A percentile compares a stretch with the other conserved stretches of the same genome.
phyloP scores from a whole-genome alignment of 805 yeast species.

The Wickerhamomyces xylosicus region DNA sequence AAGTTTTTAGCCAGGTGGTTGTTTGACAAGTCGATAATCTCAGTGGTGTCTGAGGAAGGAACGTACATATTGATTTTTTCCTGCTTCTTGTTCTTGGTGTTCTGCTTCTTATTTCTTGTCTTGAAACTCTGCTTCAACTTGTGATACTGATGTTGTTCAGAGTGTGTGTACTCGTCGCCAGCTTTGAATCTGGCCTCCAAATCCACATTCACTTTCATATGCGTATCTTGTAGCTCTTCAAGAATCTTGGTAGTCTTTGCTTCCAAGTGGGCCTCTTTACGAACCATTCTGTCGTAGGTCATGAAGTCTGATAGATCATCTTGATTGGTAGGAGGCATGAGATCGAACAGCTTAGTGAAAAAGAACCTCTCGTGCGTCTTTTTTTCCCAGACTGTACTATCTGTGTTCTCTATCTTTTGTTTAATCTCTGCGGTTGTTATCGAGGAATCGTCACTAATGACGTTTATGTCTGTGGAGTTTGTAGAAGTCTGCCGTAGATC shows the following conservation, averaged over 20 bases:
- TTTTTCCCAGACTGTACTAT: conserved; percentile 11
- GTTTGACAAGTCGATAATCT: conserved; percentile 15
- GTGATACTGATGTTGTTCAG: conserved; percentile 3
- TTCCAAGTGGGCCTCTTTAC: conserved; percentile 22
- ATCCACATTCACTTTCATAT: conserved; percentile 13
- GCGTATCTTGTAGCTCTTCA: conserved; percentile 8
- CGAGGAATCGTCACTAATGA: conserved; percentile 1
- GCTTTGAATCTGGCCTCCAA: conserved; percentile 18
- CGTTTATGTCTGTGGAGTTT: no score
- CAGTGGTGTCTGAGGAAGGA: conserved; percentile 14
- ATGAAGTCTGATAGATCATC: conserved; percentile 21
- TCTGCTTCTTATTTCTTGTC: conserved; percentile 6
- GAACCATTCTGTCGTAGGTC: conserved; percentile 23
- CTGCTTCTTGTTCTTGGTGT: conserved; percentile 6
- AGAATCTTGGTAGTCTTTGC: conserved; percentile 15
- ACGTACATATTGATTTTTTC: background rate
- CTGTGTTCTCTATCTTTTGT: conserved; percentile 9
- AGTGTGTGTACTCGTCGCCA: conserved; percentile 8
- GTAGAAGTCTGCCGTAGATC: no score
- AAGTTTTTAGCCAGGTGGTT: conserved; percentile 5
- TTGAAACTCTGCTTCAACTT: conserved; percentile 4
- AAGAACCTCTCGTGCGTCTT: conserved; percentile 20
- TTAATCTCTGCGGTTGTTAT: conserved; percentile 9
- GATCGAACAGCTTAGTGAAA: conserved; percentile 15
- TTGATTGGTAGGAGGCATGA: conserved; percentile 3